Evolutionary conservation across 495 filamentous ascomycete genomes (phyloP).

Genomic region (Talaromyces ruber): DNA sequence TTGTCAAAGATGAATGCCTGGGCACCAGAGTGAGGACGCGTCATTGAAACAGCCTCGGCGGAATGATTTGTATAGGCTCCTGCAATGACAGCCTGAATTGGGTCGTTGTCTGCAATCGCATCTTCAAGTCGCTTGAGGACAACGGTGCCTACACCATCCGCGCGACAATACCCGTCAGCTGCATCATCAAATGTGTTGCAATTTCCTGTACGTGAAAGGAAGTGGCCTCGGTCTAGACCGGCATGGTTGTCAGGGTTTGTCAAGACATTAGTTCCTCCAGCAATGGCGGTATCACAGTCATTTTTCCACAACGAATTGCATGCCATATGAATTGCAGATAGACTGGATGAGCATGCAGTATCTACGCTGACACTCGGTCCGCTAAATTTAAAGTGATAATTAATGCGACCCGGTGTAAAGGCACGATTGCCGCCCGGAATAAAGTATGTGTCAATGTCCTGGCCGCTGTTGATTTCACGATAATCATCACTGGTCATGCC

Average conservation of each 20-base stretch:
- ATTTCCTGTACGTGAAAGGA: slow-evolving; percentile 68
- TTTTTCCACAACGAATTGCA: slow-evolving; percentile 74
- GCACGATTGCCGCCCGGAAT: slow-evolving; percentile 85
- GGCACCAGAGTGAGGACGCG: slow-evolving; percentile 65
- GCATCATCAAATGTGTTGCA: slow-evolving; percentile 74
- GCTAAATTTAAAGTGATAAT: slow-evolving; percentile 81
- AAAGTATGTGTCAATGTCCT: slow-evolving; percentile 90
- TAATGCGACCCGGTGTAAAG: slow-evolving; percentile 82
- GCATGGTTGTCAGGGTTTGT: slow-evolving; percentile 82
- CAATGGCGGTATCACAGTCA: slow-evolving; percentile 78
- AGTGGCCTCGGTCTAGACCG: slow-evolving; percentile 75
- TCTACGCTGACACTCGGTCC: slow-evolving; percentile 82
- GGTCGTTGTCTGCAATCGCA: slow-evolving; percentile 65
- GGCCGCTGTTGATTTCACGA: slow-evolving; percentile 80
- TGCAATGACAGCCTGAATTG: slow-evolving; percentile 59
- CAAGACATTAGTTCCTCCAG: slow-evolving; percentile 72
- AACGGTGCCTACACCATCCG: slow-evolving; percentile 62
- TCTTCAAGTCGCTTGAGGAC: slow-evolving; percentile 69
- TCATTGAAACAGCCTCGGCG: slow-evolving; percentile 72
- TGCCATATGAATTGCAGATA: slow-evolving; percentile 76
- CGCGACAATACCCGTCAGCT: slow-evolving; percentile 73
- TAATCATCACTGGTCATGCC: slow-evolving; percentile 91
- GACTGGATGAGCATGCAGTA: slow-evolving; percentile 82
- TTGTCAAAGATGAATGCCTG: slow-evolving; percentile 63
- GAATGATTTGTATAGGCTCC: slow-evolving; percentile 68